Conservation (phyloP, 75 land plant genomes). For the Selaginella moellendorffii region DNA sequence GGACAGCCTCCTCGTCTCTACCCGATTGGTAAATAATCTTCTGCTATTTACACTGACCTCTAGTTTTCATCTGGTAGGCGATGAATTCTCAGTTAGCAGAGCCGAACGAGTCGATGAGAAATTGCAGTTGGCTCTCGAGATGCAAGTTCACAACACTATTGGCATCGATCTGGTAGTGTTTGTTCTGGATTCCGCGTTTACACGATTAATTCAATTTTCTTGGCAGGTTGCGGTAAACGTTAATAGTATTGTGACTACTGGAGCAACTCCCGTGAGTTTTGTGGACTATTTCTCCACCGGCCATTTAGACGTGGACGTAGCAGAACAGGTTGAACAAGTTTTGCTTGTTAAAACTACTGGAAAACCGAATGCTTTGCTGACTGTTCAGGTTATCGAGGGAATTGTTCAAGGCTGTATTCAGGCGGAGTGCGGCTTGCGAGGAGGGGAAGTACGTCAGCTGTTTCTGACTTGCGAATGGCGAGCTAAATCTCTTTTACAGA, state of each 20-base stretch:
- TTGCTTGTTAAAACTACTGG: too few species aligned
- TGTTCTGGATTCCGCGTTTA: neutral
- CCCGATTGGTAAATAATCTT: neutral
- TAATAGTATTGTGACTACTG: neutral
- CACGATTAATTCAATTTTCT: neutral
- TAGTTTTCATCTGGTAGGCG: neutral
- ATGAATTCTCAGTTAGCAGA: neutral
- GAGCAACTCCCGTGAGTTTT: neutral
- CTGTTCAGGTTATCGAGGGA: neutral
- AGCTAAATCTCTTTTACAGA: conserved; percentile 20
- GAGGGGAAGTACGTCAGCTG: neutral
- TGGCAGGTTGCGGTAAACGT: neutral
- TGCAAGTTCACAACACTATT: neutral
- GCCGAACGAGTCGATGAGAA: neutral
- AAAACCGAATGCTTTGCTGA: too few species aligned
- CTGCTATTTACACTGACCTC: neutral
- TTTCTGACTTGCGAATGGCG: neutral
- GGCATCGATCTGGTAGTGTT: neutral
- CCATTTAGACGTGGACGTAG: neutral
- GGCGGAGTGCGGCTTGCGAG: neutral
- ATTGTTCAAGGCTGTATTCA: neutral
- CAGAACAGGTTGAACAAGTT: neutral
- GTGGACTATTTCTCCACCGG: neutral
- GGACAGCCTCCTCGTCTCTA: neutral
- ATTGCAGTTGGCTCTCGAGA: neutral